Percentiles rank a stretch among this genome's conserved stretches.
These are phyloP conservation scores for Cordyceps fumosorosea DNA, from an alignment of 2,329 filamentous ascomycete genomes.

Conservation along the genomic window DNA sequence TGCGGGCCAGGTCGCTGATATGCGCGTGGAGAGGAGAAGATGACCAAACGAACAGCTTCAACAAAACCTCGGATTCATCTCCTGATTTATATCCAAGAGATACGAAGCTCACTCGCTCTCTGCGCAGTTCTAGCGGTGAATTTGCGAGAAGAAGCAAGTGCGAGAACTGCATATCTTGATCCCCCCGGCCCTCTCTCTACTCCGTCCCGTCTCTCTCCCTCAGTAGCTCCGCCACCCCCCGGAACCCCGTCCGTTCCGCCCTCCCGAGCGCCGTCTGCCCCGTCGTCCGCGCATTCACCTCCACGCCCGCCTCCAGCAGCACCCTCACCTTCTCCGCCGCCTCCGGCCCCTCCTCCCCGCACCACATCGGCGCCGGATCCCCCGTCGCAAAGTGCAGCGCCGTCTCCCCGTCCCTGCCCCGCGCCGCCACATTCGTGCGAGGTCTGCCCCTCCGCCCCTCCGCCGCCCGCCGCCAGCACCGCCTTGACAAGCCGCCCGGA, in stretches of 20 bases:
- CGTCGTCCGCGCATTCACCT: background rate
- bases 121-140: no score
- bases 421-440: background rate
- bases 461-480: background rate
- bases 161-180: no score
- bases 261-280: background rate
- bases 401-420: background rate
- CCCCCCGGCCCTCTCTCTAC: no score
- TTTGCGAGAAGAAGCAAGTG: no score
- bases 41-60: no score
- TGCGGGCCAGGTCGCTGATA: no score
- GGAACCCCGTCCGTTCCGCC: background rate
- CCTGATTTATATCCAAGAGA: no score
- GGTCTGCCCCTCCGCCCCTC: background rate
- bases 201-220: background rate
- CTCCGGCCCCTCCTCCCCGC: background rate
- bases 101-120: no score
- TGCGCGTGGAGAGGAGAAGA: no score
- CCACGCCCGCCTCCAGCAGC: background rate
- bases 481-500: background rate
- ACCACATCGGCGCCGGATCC: background rate
- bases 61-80: no score
- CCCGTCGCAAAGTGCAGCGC: background rate
- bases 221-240: background rate
- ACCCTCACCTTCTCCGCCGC: background rate